Conservation (phyloP, 306 rosid species). For the Dalbergia cultrata region DNA sequence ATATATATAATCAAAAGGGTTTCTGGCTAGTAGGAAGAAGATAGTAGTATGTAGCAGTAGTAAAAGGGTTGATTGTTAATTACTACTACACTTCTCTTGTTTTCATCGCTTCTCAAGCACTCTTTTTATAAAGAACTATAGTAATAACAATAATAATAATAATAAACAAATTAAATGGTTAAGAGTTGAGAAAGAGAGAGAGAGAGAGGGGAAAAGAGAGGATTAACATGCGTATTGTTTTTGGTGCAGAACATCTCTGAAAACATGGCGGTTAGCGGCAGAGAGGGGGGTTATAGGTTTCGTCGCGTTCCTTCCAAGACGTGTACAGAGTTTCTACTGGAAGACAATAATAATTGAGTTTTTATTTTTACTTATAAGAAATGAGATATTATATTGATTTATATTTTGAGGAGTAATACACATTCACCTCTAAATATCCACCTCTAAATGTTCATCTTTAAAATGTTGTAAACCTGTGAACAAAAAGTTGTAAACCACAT, state of each 20-base stretch:
- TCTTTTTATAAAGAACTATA: conserved; percentile 55
- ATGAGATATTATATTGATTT: no score
- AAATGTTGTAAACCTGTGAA: no score
- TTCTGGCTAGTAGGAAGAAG: not conserved
- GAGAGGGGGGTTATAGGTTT: conserved; percentile 48
- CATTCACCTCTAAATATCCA: no score
- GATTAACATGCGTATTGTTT: conserved; percentile 95
- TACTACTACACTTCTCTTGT: not conserved
- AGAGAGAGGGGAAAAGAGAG: conserved; percentile 50
- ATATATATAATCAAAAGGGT: no score
- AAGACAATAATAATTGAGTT: conserved; percentile 39
- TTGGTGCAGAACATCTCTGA: conserved; percentile 91
- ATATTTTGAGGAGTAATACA: no score
- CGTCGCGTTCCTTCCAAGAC: conserved; percentile 47
- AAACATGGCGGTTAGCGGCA: conserved; percentile 87
- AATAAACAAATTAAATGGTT: conserved; percentile 39
- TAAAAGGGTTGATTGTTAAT: not conserved
- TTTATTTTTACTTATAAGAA: no score
- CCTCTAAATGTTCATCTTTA: no score
- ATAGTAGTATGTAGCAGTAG: not conserved
- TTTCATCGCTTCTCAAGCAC: conserved; percentile 45
- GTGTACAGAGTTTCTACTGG: conserved; percentile 31
- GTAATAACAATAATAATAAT: conserved; percentile 9
- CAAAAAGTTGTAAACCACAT: no score
- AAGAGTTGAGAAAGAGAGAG: conserved; percentile 51